Base-by-base conservation (phyloP, 2,329 filamentous ascomycete species). In the Sporothrix brunneoviolacea region DNA sequence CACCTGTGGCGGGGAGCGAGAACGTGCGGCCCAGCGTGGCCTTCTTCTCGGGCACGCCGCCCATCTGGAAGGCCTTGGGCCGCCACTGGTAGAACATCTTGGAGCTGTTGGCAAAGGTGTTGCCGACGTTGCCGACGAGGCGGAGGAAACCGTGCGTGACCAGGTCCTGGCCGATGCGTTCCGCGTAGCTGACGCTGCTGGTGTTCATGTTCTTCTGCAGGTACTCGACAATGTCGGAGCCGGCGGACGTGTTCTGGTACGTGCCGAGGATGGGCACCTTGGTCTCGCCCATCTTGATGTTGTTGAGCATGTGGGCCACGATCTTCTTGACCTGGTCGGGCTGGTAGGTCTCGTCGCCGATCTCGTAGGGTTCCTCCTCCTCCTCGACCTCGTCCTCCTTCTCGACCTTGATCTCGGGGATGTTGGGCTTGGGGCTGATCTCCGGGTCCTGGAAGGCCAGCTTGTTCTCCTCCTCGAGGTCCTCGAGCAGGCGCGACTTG, bases 11-110 rank as follows among this genome's bases (percentile, higher is more conserved):
- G 4, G 40, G 27, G 50, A 85, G 70, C 3, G 90, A 93, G 53
- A 89, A 86, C 7, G 88, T 86, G 53, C 91, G 82, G 57, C 79
- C 77, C 44, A 91, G 65, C 28, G 81, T 66, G 53, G 78, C 75
- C 73, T 91, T 94, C 77, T 89, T 95, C 66, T 96, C 91, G 0
- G 88, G 90, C 48, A 95, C 75, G 19, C 91, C 91, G 22, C 89
- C 84, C 51, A 93, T 67, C 63, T 94, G 84, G 71, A 97, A 98
- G 5, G 88, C 85, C 70, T 89, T 94, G 8, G 91, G 82, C 49
- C 89, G 85, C 93, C 93, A 98, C 67, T 98, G 93, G 67, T 98
- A 98, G 65, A 88, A 91, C 82, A 97, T 86, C 69, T 86, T 89
- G 57, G 91, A 95, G 74, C 91, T 97, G 70, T 98, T 98, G 60